Evolutionary conservation across 352 stramenopile genomes (phyloP).

Genomic region (Globisporangium lucens): DNA sequence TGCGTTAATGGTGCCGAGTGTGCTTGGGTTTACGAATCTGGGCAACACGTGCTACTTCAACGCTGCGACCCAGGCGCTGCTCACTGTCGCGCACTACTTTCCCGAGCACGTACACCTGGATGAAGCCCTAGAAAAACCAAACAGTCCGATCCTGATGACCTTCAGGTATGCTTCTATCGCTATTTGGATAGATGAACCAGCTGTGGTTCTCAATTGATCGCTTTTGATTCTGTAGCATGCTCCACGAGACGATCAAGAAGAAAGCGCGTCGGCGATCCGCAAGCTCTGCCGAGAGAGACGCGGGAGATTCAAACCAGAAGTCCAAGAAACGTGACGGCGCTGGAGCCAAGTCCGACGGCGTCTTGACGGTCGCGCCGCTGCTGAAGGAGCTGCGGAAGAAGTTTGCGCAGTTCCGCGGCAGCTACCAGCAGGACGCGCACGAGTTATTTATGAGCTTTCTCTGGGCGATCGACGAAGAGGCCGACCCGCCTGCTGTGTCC

Average conservation of each 20-base stretch:
- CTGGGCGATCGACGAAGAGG: slow-evolving; percentile 79
- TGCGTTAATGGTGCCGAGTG: slow-evolving; percentile 15
- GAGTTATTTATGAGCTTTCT: slow-evolving; percentile 95
- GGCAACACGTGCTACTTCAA: slow-evolving; percentile 96
- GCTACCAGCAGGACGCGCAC: slow-evolving; percentile 96
- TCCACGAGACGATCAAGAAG: slow-evolving; percentile 61
- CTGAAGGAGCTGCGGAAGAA: slow-evolving; percentile 72
- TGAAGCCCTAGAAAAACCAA: slow-evolving; percentile 53
- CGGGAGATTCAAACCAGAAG: slow-evolving; percentile 14
- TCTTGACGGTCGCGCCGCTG: slow-evolving; percentile 55
- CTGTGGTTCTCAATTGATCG: neutral
- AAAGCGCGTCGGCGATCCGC: slow-evolving; percentile 25
- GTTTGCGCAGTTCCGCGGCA: slow-evolving; percentile 92
- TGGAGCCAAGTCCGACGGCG: slow-evolving; percentile 26
- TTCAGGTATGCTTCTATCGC: slow-evolving; percentile 39
- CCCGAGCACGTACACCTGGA: slow-evolving; percentile 47
- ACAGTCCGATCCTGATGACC: slow-evolving; percentile 86
- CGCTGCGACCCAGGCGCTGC: slow-evolving; percentile 85
- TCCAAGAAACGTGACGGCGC: slow-evolving; percentile 19
- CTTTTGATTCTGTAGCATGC: slow-evolving; percentile 30
- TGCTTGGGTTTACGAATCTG: slow-evolving; percentile 84
- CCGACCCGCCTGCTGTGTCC: slow-evolving; percentile 34
- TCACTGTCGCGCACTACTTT: slow-evolving; percentile 84
- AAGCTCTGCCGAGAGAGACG: slow-evolving; percentile 18
- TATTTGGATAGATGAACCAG: neutral